These are phyloP conservation scores for Opeltia flavorubescens DNA, from an alignment of 495 filamentous ascomycete species.

Conservation along the genomic window DNA sequence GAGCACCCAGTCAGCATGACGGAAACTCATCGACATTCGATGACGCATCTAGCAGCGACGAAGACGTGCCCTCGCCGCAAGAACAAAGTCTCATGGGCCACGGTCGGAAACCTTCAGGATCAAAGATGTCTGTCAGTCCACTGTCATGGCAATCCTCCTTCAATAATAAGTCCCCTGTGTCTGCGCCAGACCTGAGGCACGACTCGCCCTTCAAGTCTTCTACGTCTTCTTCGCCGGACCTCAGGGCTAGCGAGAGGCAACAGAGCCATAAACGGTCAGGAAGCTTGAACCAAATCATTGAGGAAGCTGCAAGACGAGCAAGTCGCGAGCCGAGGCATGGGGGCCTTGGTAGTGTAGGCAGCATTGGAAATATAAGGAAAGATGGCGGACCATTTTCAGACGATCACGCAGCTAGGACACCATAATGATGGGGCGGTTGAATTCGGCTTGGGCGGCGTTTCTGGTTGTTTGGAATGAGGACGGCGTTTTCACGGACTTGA, in stretches of 20 bases:
- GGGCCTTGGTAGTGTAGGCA: conserved; percentile 16
- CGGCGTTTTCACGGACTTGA: too few species aligned
- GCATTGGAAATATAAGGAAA: conserved; percentile 10
- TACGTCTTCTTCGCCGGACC: conserved; percentile 10
- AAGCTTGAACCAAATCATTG: conserved; percentile 18
- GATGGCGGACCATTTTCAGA: conserved; percentile 16
- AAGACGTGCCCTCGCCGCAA: conserved; percentile 13
- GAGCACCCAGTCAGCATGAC: conserved; percentile 10
- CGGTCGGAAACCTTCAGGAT: conserved; percentile 11
- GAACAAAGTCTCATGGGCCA: conserved; percentile 19
- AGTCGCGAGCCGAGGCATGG: conserved; percentile 17
- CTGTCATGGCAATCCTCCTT: conserved; percentile 7
- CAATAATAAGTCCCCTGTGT: conserved; percentile 13
- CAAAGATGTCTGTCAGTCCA: neutral
- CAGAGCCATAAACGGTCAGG: conserved; percentile 17
- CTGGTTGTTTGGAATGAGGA: neutral
- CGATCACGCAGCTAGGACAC: conserved; percentile 14
- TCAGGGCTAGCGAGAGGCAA: conserved; percentile 6
- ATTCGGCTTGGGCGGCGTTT: neutral
- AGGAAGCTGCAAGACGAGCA: conserved; percentile 15
- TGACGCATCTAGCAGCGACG: conserved; percentile 17
- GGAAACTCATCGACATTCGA: conserved; percentile 15
- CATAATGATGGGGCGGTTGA: conserved; percentile 1
- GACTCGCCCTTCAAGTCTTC: conserved; percentile 4
- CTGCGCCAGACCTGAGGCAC: conserved; percentile 14